phyloP scores from a whole-genome alignment of 352 stramenopile species.

The Phytophthora quininea region DNA sequence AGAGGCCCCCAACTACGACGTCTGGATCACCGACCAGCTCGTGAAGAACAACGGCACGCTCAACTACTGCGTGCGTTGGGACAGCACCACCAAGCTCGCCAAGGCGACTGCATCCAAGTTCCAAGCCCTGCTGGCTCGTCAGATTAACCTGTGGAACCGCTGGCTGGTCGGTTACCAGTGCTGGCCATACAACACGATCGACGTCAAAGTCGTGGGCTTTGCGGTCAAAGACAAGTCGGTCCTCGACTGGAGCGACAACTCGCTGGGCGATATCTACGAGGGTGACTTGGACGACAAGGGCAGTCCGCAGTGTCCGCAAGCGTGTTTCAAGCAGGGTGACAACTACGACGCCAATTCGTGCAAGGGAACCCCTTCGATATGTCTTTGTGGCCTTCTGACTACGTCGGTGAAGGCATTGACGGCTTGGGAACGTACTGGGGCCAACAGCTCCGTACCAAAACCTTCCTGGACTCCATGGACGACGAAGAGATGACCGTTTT shows the following conservation, averaged over 20 bases:
- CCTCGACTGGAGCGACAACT: constrained; percentile 28
- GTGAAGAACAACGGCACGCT: constrained; percentile 33
- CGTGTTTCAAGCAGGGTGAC: constrained; percentile 29
- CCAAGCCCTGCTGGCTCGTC: constrained; percentile 24
- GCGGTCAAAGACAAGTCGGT: constrained; percentile 3
- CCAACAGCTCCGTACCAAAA: constrained; percentile 2
- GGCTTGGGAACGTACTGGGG: constrained; percentile 5
- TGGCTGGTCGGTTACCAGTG: constrained; percentile 20
- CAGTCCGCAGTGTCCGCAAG: constrained; percentile 25
- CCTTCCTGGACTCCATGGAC: constrained; percentile 18
- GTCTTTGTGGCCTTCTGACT: constrained; percentile 27
- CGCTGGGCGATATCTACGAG: constrained; percentile 28
- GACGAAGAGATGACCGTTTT: constrained; percentile 15
- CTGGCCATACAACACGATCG: neutral
- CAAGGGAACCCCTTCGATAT: constrained; percentile 33
- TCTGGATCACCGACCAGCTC: constrained; percentile 33
- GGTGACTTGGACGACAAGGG: constrained; percentile 16
- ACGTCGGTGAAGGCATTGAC: constrained; percentile 2
- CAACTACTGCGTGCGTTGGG: constrained; percentile 39
- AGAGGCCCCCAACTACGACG: neutral
- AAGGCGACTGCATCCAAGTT: constrained; percentile 36
- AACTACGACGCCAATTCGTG: neutral
- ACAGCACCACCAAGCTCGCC: constrained; percentile 31
- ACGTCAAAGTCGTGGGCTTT: neutral
- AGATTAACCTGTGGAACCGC: constrained; percentile 37